Evolutionary conservation across 768 basidiomycete genomes (phyloP).

Genomic region (Erythrobasidium yunnanense): DNA sequence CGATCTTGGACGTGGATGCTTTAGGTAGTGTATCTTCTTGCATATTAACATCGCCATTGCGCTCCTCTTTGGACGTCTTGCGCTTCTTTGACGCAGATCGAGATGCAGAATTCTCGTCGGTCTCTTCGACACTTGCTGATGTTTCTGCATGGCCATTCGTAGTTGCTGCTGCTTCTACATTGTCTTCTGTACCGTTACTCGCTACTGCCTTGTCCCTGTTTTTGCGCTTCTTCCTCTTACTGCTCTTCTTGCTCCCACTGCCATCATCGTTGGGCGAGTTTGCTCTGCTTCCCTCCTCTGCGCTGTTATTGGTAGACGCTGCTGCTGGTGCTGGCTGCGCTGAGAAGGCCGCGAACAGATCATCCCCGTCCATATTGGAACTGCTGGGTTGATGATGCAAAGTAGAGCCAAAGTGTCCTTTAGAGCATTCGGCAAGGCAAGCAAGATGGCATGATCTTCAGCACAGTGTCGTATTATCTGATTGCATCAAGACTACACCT

Average conservation of each 20-base stretch:
- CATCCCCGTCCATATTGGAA: conserved; percentile 21
- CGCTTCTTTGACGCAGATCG: not conserved
- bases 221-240: conserved; percentile 9
- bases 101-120: not conserved
- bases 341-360: conserved; percentile 15
- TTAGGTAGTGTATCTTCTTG: too few species aligned
- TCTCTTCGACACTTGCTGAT: not conserved
- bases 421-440: too few species aligned
- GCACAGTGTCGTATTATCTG: too few species aligned
- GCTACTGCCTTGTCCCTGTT: not conserved
- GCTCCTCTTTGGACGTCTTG: not conserved
- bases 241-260: not conserved
- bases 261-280: not conserved
- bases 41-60: not conserved
- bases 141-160: not conserved
- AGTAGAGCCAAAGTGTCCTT: not conserved
- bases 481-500: too few species aligned
- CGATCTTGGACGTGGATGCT: not conserved
- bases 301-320: not conserved
- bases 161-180: not conserved
- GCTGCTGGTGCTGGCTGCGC: conserved; percentile 10
- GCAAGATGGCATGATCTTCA: too few species aligned
- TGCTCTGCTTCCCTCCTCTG: not conserved
- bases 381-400: not conserved
- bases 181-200: too few species aligned